Evolutionary conservation across 1,284 basidiomycete genomes (phyloP), one percentile per base, ranked within the genome.

Genomic region (Cerrena zonata): DNA sequence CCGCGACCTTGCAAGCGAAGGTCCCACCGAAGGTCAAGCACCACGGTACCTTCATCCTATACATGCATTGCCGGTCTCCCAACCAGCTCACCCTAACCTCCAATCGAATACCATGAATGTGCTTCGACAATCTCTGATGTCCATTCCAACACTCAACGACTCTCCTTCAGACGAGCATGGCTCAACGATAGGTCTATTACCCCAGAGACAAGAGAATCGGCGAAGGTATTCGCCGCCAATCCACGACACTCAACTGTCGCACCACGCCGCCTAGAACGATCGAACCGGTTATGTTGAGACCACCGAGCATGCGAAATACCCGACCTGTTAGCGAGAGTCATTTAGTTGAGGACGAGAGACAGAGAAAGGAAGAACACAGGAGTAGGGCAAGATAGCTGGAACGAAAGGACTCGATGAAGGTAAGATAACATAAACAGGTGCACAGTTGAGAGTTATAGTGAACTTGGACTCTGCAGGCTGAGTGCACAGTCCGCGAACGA

Each of bases 401-500:
- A 34, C 7, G 15, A 15, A 34, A 34, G 15, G 15, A 7, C 7
- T 15, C 30, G 15, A 34, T 34, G 30, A 34, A 7, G 30, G 30
- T 34, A 34, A 34, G 30, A 7, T 15, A 34, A 7, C 30, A 15
- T 34, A 34, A 7, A 34, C 30, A 34, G 30, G 30, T 34, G 7
- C 15, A 34, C 15, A 40, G 21, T 10, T 22, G 39, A n/a, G n/a
- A 23, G 19, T 42, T 15, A 42, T 5, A 23, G 10, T 5, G 39
- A 40, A 10, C 21, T 22, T 7, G n/a, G n/a, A n/a, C n/a, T n/a
- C 21, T 7, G 39, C 41, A 30, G 46, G 43, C n/a, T 23, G 52
- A 51, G 48, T 61, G 49, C 48, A 62, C 58, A 0, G 61, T 71
- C 1, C 54, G 48, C 15, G 58, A 67, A 23, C 64, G 71, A 13